Percentiles rank a stretch among this genome's conserved stretches.
Evolutionary conservation across 164 flowering plant species (phyloP).

Genomic region (Vitis riparia): DNA sequence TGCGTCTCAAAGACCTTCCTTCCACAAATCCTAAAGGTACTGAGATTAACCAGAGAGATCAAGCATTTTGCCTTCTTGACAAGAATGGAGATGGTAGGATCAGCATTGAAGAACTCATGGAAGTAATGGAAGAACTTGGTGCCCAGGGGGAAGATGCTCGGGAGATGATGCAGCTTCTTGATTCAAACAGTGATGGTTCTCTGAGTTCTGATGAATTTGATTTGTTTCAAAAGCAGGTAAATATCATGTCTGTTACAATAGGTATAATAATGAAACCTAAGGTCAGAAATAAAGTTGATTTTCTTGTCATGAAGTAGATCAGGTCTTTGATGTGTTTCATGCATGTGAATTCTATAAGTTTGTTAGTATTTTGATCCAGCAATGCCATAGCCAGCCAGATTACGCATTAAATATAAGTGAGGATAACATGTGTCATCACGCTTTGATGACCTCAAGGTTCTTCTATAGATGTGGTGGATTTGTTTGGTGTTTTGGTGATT

Average conservation of each 20-base stretch:
- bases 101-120: slow-evolving; percentile 89
- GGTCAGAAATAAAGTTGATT: too few species aligned
- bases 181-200: slow-evolving; percentile 91
- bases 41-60: slow-evolving; percentile 52
- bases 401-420: too few species aligned
- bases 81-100: slow-evolving; percentile 97
- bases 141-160: slow-evolving; percentile 86
- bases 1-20: slow-evolving; percentile 78
- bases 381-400: too few species aligned
- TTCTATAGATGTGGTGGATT: too few species aligned
- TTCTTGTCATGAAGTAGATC: too few species aligned
- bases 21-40: slow-evolving; percentile 40
- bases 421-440: too few species aligned
- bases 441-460: too few species aligned
- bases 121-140: slow-evolving; percentile 96
- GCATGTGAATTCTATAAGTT: too few species aligned
- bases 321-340: too few species aligned
- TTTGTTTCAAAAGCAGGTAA: slow-evolving; percentile 80
- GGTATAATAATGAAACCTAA: too few species aligned
- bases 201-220: slow-evolving; percentile 93
- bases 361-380: too few species aligned
- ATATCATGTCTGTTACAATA: background rate
- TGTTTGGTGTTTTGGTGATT: too few species aligned
- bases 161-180: slow-evolving; percentile 93
- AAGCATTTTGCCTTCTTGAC: slow-evolving; percentile 80